Percentiles rank a stretch among this genome's conserved stretches.
Conservation (phyloP, 345 rosid species). For the Aegle marmelos region DNA sequence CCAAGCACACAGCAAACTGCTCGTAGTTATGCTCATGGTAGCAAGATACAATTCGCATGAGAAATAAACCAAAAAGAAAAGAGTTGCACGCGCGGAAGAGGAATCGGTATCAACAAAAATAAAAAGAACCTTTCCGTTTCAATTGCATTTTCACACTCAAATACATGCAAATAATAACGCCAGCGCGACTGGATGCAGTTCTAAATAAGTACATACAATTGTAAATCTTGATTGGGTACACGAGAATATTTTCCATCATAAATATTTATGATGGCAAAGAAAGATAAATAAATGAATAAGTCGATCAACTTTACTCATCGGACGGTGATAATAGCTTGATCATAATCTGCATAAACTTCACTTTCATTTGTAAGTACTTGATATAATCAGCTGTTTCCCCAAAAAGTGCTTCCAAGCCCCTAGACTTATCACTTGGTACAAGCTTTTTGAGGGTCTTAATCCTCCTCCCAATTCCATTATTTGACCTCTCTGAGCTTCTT, state of each 20-base stretch:
- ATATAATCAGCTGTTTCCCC: conserved; percentile 9
- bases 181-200: not conserved
- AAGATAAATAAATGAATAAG: not conserved
- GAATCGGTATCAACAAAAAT: not conserved
- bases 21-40: too few relatives aligned
- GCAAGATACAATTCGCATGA: not conserved
- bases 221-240: not conserved
- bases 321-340: not conserved
- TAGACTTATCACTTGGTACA: not conserved
- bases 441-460: conserved; percentile 5
- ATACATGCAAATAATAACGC: not conserved
- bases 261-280: too few relatives aligned
- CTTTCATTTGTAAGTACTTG: conserved; percentile 13
- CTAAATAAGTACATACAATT: not conserved
- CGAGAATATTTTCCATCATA: too few relatives aligned
- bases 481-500: not conserved
- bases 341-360: conserved; percentile 5
- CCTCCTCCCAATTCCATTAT: not conserved
- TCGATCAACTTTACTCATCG: not conserved
- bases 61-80: not conserved
- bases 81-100: not conserved
- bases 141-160: not conserved
- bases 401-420: conserved; percentile 8
- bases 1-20: too few relatives aligned
- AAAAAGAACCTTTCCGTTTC: not conserved